A percentile compares a stretch with the other conserved stretches of the same genome.
Evolutionary conservation across 2,329 filamentous ascomycete genomes (phyloP).

Genomic region (Blumeria hordei): DNA sequence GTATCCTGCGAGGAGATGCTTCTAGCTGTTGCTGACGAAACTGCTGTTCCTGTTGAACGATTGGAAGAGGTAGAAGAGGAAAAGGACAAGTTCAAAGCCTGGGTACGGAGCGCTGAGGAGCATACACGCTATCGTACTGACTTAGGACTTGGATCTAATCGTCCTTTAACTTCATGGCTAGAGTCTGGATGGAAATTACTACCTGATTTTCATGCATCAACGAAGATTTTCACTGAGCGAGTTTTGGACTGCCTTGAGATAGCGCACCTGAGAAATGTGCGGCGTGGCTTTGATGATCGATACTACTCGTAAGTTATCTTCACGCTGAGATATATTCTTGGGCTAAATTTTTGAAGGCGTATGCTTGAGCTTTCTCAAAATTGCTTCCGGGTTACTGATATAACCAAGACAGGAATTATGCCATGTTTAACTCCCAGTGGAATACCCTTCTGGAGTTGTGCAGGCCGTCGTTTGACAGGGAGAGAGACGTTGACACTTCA

Average conservation of each 20-base stretch:
- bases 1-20: constrained; percentile 38
- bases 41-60: constrained; percentile 18
- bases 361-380: constrained; percentile 50
- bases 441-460: constrained; percentile 32
- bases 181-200: constrained; percentile 26
- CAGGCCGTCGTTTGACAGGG: constrained; percentile 34
- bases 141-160: constrained; percentile 25
- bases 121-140: constrained; percentile 30
- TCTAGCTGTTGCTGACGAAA: constrained; percentile 21
- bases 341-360: constrained; percentile 15
- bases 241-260: constrained; percentile 45
- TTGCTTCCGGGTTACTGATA: constrained; percentile 32
- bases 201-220: constrained; percentile 29
- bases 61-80: constrained; percentile 9
- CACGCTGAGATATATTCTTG: not conserved
- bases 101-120: constrained; percentile 31
- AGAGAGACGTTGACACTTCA: constrained; percentile 40
- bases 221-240: constrained; percentile 27
- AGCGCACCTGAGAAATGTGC: constrained; percentile 25
- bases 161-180: constrained; percentile 35
- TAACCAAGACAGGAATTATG: constrained; percentile 27
- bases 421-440: constrained; percentile 46
- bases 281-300: constrained; percentile 27
- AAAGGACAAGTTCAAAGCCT: constrained; percentile 16
- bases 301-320: constrained; percentile 25